Conservation (phyloP, 345 rosid genomes). For the Eutrema yunnanense region DNA sequence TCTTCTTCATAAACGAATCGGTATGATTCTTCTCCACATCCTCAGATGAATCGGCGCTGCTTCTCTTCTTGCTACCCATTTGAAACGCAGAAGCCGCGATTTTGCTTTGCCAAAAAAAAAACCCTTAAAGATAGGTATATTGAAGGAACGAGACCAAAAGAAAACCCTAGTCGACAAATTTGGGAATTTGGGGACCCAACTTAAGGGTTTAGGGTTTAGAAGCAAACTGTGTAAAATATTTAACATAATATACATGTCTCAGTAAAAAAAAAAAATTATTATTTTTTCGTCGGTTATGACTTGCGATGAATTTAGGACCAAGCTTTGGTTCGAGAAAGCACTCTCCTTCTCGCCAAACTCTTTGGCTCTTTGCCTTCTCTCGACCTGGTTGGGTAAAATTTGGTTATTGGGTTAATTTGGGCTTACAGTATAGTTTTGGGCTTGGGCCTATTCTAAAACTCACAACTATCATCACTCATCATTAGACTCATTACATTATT, state of each 20-base stretch:
- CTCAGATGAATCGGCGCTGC: constrained; percentile 28
- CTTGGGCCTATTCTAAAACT: too few relatives aligned
- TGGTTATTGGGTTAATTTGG: background rate
- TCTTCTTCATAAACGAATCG: constrained; percentile 34
- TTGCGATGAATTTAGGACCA: too few relatives aligned
- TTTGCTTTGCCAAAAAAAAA: background rate
- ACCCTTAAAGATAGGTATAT: background rate
- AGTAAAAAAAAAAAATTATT: too few relatives aligned
- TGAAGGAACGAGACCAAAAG: background rate
- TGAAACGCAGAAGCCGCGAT: background rate
- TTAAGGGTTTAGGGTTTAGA: constrained; percentile 15
- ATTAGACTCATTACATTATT: too few relatives aligned
- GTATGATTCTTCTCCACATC: constrained; percentile 29
- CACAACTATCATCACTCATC: too few relatives aligned
- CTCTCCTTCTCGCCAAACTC: too few relatives aligned
- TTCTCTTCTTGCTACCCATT: constrained; percentile 66
- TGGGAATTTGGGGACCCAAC: background rate
- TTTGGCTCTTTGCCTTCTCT: too few relatives aligned
- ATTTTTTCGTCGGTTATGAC: too few relatives aligned
- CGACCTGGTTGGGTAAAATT: too few relatives aligned
- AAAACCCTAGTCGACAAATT: constrained; percentile 1
- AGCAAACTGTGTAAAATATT: background rate
- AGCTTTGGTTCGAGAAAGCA: too few relatives aligned
- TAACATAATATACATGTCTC: too few relatives aligned
- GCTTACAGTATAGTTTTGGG: background rate